phyloP scores from a whole-genome alignment of 2,329 filamentous ascomycete species.

The Malbranchea zuffiana region DNA sequence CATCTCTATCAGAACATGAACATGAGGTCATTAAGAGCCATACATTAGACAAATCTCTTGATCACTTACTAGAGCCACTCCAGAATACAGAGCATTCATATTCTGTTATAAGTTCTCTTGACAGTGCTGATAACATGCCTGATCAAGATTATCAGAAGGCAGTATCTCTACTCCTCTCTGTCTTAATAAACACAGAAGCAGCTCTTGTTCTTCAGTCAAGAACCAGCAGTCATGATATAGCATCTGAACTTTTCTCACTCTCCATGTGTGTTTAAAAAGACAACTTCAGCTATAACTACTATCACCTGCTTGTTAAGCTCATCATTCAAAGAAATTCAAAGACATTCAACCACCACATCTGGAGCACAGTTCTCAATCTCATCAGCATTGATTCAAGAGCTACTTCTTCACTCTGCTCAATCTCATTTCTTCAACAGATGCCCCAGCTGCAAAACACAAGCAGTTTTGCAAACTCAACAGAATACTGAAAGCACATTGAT shows the following conservation, averaged over 20 bases:
- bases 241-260: neutral
- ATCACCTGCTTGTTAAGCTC: constrained; percentile 7
- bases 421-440: constrained; percentile 17
- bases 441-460: constrained; percentile 21
- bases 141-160: neutral
- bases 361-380: constrained; percentile 6
- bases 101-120: neutral
- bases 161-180: constrained; percentile 5
- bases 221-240: neutral
- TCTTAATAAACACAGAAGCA: constrained; percentile 1
- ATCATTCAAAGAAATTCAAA: constrained; percentile 8
- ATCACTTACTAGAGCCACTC: constrained; percentile 2
- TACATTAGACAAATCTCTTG: constrained; percentile 1
- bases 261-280: constrained; percentile 4
- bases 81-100: constrained; percentile 2
- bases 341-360: constrained; percentile 6
- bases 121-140: neutral
- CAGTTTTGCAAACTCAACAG: constrained; percentile 22
- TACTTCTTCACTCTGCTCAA: constrained; percentile 17
- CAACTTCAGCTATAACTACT: constrained; percentile 8
- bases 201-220: constrained; percentile 4
- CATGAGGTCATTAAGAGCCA: neutral
- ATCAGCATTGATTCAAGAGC: constrained; percentile 2
- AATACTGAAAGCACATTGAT: constrained; percentile 21
- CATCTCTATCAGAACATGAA: neutral